Evolutionary conservation across 106 monocot genomes (phyloP), one percentile per base, ranked within the genome.

Genomic region (Apostasia ramifera): DNA sequence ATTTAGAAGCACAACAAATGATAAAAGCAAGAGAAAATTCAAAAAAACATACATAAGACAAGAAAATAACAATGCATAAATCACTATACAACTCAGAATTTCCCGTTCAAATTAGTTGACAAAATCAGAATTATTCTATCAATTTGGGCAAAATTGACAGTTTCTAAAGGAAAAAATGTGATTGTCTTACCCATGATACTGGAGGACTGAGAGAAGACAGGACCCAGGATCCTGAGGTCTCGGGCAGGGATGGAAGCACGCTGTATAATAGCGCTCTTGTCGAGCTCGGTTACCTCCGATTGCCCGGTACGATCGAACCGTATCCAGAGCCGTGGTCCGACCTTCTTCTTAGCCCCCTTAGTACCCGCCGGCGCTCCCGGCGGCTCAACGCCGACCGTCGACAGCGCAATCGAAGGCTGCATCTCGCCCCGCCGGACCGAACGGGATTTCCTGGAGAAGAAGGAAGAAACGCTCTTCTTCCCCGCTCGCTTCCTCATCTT

Each of bases 191-290:
- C 94, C 2, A 90, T 73, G 66, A 94, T 94, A 62, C 71, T 90
- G 57, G 90, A 90, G 7, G 94, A 94, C 7, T 87, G 84, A 51
- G 94, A 90, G 78, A 90, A 94, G 41, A 94, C 66, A 8, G 94
- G 94, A 1, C 94, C 94, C 8, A 90, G 87, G 40, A 94, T 94
- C 51, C 94, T 70, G n/a, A 94, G 77, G 66, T 94, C 94, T 0
- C 94, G 78, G 8, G 94, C 66, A 0, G 94, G 94, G 57, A 94
- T 70, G 10, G 75, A 75, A 26, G 74, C 81, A 2, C 81, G 77
- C 65, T 47, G 54, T 57, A 90, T 83, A 65, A 94, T 94, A 46
- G 79, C 69, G 76, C 63, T 87, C 87, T 85, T 90, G 67, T 94
- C 90, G 66, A 76, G 81, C 46, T 94, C 87, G 40, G 85, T 38